phyloP scores from a whole-genome alignment of 2,329 filamentous ascomycete genomes.

The Alternaria gansuensis region DNA sequence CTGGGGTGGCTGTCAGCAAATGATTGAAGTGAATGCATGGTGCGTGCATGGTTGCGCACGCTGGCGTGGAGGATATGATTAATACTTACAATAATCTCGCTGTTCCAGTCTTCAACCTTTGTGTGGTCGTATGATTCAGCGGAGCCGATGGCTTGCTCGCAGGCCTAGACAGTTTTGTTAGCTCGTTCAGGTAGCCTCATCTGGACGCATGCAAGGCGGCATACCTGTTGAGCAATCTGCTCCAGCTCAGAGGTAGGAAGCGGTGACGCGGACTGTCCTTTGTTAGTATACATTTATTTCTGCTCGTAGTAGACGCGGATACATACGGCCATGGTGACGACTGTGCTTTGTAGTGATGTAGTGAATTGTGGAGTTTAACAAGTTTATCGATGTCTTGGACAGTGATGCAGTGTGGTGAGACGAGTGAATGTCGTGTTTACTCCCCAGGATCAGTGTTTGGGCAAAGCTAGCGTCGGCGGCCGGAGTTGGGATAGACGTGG shows the following conservation, averaged over 20 bases:
- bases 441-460: slow-evolving; percentile 29
- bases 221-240: slow-evolving; percentile 44
- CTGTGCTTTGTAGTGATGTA: slow-evolving; percentile 27
- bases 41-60: slow-evolving; percentile 14
- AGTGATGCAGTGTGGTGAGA: slow-evolving; percentile 7
- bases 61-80: slow-evolving; percentile 4
- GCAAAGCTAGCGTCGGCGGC: slow-evolving; percentile 9
- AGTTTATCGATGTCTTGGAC: slow-evolving; percentile 11
- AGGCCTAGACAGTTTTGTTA: slow-evolving; percentile 68
- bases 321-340: slow-evolving; percentile 44
- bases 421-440: slow-evolving; percentile 29
- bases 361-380: slow-evolving; percentile 1
- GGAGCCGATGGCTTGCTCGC: slow-evolving; percentile 76
- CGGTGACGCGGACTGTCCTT: slow-evolving; percentile 35
- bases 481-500: slow-evolving; percentile 22
- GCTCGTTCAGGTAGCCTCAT: slow-evolving; percentile 4
- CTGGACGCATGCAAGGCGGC: background rate
- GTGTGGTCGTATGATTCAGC: slow-evolving; percentile 86
- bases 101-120: slow-evolving; percentile 89
- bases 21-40: slow-evolving; percentile 34
- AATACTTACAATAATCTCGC: slow-evolving; percentile 80
- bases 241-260: slow-evolving; percentile 47
- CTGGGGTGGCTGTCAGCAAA: slow-evolving; percentile 59
- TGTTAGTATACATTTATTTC: slow-evolving; percentile 5
- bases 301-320: background rate